Evolutionary conservation across 2,329 filamentous ascomycete genomes (phyloP), one percentile per base, ranked within the genome.

Genomic region (Nemania diffusa): DNA sequence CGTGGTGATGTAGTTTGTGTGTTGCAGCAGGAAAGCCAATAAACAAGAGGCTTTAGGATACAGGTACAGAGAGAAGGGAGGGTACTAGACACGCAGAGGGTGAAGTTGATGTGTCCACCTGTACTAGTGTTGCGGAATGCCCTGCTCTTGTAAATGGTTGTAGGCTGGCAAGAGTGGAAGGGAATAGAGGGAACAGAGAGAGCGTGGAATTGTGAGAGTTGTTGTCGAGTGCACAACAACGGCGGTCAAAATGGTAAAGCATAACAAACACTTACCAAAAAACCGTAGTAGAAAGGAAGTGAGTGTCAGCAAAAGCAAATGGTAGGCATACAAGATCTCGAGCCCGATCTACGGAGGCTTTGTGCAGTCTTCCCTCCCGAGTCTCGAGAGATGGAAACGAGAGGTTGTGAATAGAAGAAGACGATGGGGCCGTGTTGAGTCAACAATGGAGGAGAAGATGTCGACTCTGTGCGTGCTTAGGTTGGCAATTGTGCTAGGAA

Each of bases 251-350:
- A 5, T 37, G 7, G 44, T n/a, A n/a, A 11, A 29, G 46, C 27
- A 17, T 42, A 40, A 37, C 26, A 37, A 24, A 8, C 17, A 69
- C 67, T 67, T 71, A 73, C 74, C 76, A n/a, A 75, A 73, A 74
- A 61, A 34, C 32, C 24, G 22, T 37, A 62, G 60, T 42, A 34
- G 56, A 61, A 29, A 29, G 24, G 62, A 71, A 57, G 58, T 64
- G 62, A 61, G 67, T 70, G 62, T 59, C 51, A 75, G 72, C 73
- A 73, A 78, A 76, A 68, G 62, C 64, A 65, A 64, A n/a, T 62
- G 72, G 73, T 82, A 82, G 76, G 70, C 78, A 81, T 82, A 82
- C 74, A 81, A 77, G 74, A 74, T 73, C 72, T 70, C 72, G 62
- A 69, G 71, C 66, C 70, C 69, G 72, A 73, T 75, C 71, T 71